A percentile compares a stretch with the other conserved stretches of the same genome.
Conservation (phyloP, 805 yeast species). For the Barnettozyma vustinii region DNA sequence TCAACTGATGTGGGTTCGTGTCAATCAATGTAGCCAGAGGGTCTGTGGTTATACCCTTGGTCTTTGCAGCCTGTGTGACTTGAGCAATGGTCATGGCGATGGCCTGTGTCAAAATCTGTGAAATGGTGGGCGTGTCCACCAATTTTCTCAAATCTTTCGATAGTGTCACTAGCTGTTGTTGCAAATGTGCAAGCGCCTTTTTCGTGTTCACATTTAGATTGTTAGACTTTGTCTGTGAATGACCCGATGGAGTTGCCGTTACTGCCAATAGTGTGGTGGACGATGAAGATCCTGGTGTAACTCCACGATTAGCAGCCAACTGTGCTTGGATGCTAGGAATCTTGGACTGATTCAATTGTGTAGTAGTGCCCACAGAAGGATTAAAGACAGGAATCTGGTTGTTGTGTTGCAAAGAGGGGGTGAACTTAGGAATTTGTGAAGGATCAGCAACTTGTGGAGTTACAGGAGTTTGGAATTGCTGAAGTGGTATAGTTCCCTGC, state of each 20-base stretch:
- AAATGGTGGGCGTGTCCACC: slow-evolving; percentile 74
- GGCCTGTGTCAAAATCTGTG: slow-evolving; percentile 83
- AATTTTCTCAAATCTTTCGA: slow-evolving; percentile 68
- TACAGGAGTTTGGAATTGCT: neutral
- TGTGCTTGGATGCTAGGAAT: slow-evolving; percentile 26
- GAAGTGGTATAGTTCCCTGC: slow-evolving; percentile 1
- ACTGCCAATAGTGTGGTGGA: slow-evolving; percentile 24
- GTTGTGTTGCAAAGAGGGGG: slow-evolving; percentile 1
- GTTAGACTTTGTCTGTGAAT: neutral
- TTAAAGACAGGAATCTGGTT: slow-evolving; percentile 9
- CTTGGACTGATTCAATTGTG: slow-evolving; percentile 8
- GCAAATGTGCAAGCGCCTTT: slow-evolving; percentile 75
- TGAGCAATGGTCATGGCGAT: slow-evolving; percentile 90
- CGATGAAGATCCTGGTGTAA: slow-evolving; percentile 16
- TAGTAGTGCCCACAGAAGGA: neutral
- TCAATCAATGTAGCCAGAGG: slow-evolving; percentile 75
- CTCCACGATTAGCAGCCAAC: slow-evolving; percentile 30
- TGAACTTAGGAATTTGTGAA: slow-evolving; percentile 10
- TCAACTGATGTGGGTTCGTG: slow-evolving; percentile 74
- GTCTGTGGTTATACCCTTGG: slow-evolving; percentile 73
- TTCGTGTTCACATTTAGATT: slow-evolving; percentile 34
- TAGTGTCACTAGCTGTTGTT: slow-evolving; percentile 76
- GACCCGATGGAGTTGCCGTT: slow-evolving; percentile 24
- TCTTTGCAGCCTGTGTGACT: slow-evolving; percentile 82
- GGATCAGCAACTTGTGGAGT: slow-evolving; percentile 4